These are phyloP conservation scores for Celoporthe dispersa DNA, from an alignment of 2,329 filamentous ascomycete species.

Conservation along the genomic window DNA sequence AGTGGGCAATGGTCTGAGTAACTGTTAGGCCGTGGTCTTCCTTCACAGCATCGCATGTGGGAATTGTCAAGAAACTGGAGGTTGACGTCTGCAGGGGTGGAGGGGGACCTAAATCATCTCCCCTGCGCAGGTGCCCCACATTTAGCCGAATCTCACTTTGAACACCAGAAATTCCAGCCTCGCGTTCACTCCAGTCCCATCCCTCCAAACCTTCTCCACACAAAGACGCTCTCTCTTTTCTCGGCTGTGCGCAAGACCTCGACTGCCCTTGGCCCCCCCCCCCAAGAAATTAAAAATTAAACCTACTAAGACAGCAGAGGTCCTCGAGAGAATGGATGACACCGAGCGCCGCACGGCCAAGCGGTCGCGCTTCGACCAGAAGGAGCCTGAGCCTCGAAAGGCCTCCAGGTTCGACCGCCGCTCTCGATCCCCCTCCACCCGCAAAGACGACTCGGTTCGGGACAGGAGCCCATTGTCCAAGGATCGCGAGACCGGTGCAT, in stretches of 20 bases:
- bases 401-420: slow-evolving; percentile 87
- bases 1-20: background rate
- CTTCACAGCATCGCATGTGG: background rate
- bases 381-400: slow-evolving; percentile 77
- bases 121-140: slow-evolving; percentile 5
- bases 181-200: slow-evolving; percentile 20
- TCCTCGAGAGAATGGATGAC: slow-evolving; percentile 67
- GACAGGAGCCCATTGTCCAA: slow-evolving; percentile 77
- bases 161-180: slow-evolving; percentile 20
- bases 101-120: background rate
- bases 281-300: too few species aligned
- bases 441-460: slow-evolving; percentile 70
- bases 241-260: background rate
- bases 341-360: slow-evolving; percentile 74
- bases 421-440: slow-evolving; percentile 78
- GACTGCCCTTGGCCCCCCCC: background rate
- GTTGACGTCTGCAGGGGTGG: background rate
- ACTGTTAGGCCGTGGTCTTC: background rate
- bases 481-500: slow-evolving; percentile 41
- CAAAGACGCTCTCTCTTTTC: background rate
- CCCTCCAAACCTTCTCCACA: slow-evolving; percentile 19
- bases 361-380: slow-evolving; percentile 94
- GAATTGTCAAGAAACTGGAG: background rate
- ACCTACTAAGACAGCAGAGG: slow-evolving; percentile 6
- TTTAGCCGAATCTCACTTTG: slow-evolving; percentile 12